Evolutionary conservation across 2,329 filamentous ascomycete genomes (phyloP).

Genomic region (Hawksworthiomyces lignivorus): DNA sequence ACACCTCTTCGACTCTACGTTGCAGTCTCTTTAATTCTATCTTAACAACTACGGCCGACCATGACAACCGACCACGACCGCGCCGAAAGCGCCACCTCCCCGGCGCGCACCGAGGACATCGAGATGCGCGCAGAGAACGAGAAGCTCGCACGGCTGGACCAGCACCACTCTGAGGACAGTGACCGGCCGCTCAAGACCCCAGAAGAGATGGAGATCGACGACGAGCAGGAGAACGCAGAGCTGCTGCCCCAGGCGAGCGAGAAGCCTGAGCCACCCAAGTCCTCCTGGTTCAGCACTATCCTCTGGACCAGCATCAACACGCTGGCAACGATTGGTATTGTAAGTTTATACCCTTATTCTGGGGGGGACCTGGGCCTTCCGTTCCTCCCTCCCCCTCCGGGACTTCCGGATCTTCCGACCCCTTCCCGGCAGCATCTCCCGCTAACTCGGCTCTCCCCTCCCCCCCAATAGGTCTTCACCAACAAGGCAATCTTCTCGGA

Average conservation of each 20-base stretch:
- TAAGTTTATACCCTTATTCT: conserved; percentile 25
- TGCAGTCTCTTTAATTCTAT: no score
- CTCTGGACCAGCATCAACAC: conserved; percentile 56
- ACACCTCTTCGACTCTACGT: no score
- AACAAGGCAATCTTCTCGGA: conserved; percentile 65
- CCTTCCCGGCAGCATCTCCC: no score
- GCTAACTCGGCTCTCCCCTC: no score
- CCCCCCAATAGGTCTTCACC: conserved; percentile 49
- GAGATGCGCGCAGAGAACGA: conserved; percentile 24
- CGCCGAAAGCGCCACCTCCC: conserved; percentile 22
- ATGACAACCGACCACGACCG: conserved; percentile 20
- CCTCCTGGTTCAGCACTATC: conserved; percentile 30
- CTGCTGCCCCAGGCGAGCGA: conserved; percentile 28
- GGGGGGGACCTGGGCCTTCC: no score
- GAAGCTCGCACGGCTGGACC: conserved; percentile 22
- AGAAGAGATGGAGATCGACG: conserved; percentile 29
- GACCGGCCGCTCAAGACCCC: conserved; percentile 22
- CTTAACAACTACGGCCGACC: no score
- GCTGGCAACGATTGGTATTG: conserved; percentile 55
- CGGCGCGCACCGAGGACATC: conserved; percentile 17
- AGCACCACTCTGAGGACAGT: conserved; percentile 21
- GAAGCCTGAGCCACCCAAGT: conserved; percentile 26
- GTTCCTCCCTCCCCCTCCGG: no score
- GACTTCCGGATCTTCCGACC: no score
- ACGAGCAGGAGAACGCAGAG: conserved; percentile 33